Evolutionary conservation across 371 early-diverging fungal species (phyloP).

Genomic region (Rhizopus delemar): DNA sequence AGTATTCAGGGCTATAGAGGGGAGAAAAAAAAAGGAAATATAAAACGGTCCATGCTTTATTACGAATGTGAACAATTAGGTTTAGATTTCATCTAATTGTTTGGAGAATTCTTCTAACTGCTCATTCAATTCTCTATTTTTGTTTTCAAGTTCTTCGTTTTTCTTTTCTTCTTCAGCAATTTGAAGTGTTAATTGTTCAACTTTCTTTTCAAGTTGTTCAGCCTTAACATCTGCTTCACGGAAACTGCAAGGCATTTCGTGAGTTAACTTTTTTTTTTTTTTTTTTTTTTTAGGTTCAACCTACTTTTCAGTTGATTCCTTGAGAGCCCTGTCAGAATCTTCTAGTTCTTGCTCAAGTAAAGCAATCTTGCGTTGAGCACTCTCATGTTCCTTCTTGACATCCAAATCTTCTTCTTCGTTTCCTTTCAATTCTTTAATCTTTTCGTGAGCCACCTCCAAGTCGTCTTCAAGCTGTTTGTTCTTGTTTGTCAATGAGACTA

Average conservation of each 20-base stretch:
- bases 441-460: slow-evolving; percentile 61
- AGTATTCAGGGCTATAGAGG: not conserved
- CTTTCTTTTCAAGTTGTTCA: slow-evolving; percentile 79
- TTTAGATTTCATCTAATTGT: slow-evolving; percentile 71
- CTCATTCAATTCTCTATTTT: slow-evolving; percentile 59
- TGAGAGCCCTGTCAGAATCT: slow-evolving; percentile 65
- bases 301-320: slow-evolving; percentile 72
- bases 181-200: slow-evolving; percentile 66
- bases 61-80: not conserved
- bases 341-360: slow-evolving; percentile 72
- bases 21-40: not conserved
- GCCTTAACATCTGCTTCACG: slow-evolving; percentile 79
- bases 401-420: slow-evolving; percentile 63
- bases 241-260: slow-evolving; percentile 45
- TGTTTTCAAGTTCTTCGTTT: slow-evolving; percentile 60
- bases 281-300: slow-evolving; percentile 14
- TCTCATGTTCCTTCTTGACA: slow-evolving; percentile 64
- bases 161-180: slow-evolving; percentile 60
- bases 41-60: not conserved
- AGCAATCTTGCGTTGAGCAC: slow-evolving; percentile 61
- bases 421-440: slow-evolving; percentile 63
- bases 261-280: not conserved
- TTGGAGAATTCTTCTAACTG: slow-evolving; percentile 74
- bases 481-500: slow-evolving; percentile 70
- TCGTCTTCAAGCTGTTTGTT: slow-evolving; percentile 66